A percentile compares a stretch with the other conserved stretches of the same genome.
Evolutionary conservation across 805 yeast species (phyloP).

Genomic region (Tetrapisispora pingtungensis): DNA sequence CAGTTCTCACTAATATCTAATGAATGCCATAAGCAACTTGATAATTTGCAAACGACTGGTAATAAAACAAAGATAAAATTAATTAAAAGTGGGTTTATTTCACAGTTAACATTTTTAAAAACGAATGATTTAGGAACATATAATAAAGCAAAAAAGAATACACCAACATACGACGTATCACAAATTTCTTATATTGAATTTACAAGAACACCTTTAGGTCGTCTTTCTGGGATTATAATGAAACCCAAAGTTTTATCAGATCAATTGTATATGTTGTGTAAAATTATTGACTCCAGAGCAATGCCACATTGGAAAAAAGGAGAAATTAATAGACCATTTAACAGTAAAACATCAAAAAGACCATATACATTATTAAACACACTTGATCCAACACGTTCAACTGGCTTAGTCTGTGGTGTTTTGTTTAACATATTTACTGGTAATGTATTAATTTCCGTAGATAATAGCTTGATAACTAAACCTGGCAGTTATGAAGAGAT

Average conservation of each 20-base stretch:
- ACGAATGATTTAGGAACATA: slow-evolving; percentile 80
- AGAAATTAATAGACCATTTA: slow-evolving; percentile 34
- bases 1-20: slow-evolving; percentile 78
- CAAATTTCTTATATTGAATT: slow-evolving; percentile 92
- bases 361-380: slow-evolving; percentile 52
- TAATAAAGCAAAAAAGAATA: slow-evolving; percentile 46
- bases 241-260: slow-evolving; percentile 81
- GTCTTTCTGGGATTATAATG: slow-evolving; percentile 84
- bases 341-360: slow-evolving; percentile 22
- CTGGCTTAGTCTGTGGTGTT: slow-evolving; percentile 77
- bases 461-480: slow-evolving; percentile 58
- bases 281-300: slow-evolving; percentile 51
- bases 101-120: slow-evolving; percentile 35
- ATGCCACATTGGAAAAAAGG: slow-evolving; percentile 40
- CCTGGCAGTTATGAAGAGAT: slow-evolving; percentile 84
- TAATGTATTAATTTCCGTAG: slow-evolving; percentile 69
- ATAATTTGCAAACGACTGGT: slow-evolving; percentile 44
- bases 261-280: slow-evolving; percentile 71
- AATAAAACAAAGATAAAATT: slow-evolving; percentile 23
- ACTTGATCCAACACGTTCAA: slow-evolving; percentile 64
- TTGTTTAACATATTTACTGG: slow-evolving; percentile 80
- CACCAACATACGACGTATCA: slow-evolving; percentile 61
- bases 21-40: slow-evolving; percentile 62
- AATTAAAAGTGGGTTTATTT: slow-evolving; percentile 24
- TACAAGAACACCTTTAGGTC: slow-evolving; percentile 82